Base-by-base conservation (phyloP, 1,284 basidiomycete genomes). In the Farysia itapuensis region DNA sequence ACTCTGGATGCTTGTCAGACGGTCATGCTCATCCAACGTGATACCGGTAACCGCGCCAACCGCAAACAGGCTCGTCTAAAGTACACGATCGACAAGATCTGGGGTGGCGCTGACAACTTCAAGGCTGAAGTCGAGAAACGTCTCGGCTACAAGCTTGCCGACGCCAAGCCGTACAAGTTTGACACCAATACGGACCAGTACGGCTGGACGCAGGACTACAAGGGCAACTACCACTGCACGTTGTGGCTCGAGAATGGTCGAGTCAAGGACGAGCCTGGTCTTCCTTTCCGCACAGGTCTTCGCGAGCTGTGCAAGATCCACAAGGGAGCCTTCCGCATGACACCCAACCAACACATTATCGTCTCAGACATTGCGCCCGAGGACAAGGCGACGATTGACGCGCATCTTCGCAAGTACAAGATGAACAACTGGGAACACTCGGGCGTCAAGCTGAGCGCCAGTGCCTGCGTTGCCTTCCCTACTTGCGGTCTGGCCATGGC, bases 161-260 rank as follows among this genome's bases (percentile, higher is more conserved):
- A 80, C 39, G 84, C 86, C 4, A 85, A 86, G 6, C 81, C 86
- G 11, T 97, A 83, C 82, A 79, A 83, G 18, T 97, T 99, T 76
- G 85, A 89, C 67, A 83, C 85, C 64, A 98, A 97, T 80, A 81
- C 92, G 64, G 94, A 99, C 79, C 84, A 90, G 75, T 98, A 86
- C 72, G 95, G 95, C 40, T 98, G 94, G 94, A 80, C 83, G 37
- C 86, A 84, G 26, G 92, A 91, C 52, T 82, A 88, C 74, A 86
- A 95, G 71, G 92, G 92, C 67, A 86, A 83, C 72, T 87, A 91
- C 78, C 91, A 96, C 78, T 94, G 91, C 79, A 93, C 87, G 40
- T 82, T 89, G 77, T 98, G 93, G 80, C 88, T 98, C 77, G 94
- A 98, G 81, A 99, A 98, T 76, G 95, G 95, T 11, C 88, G 94